Base-by-base conservation (phyloP, 2,329 filamentous ascomycete species). In the Cercospora beticola region DNA sequence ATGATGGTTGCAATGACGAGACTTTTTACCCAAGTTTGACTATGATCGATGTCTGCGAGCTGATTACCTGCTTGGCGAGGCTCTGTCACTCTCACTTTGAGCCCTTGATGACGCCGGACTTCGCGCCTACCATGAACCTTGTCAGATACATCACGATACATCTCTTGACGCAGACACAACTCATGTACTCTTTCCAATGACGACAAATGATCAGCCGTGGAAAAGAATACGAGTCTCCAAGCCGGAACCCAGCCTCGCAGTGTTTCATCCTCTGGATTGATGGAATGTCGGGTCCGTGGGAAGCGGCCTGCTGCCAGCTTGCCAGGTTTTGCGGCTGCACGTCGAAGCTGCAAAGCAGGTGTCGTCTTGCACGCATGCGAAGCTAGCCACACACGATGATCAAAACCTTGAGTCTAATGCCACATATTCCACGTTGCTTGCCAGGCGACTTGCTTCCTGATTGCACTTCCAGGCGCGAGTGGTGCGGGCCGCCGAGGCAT, bases 321-420 rank as follows among this genome's bases (percentile, higher is more conserved):
- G 57, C 52, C 49, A 56, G 49, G 49, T 56, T 56, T 56, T 30
- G 49, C 49, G 49, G 10, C 49, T 59, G 56, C 56, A 30, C 18
- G 16, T 36, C 28, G 56, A 59, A 59, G 62, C 46, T 64, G 21
- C 14, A 18, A 31, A 56, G 43, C 62, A 64, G 46, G 62, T 64
- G 62, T 64, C 46, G 62, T 64, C 30, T 21, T 4, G 23, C n/a
- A 49, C 18, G 23, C 57, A 59, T 30, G 36, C 65, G 33, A 64
- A 59, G 30, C 49, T 23, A 31, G 40, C 43, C 46, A 23, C 28
- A 36, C 33, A 36, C 49, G 62, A 26, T 12, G 46, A 36, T 12
- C 52, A 30, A 49, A 70, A 71, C 69, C 64, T 68, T 68, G 69
- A 71, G 69, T 64, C 62, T 67, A 71, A 65, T 63, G 69, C 66